Percentiles rank a stretch among this genome's conserved stretches.
These are phyloP conservation scores for Sporothrix globosa DNA, from an alignment of 2,329 filamentous ascomycete species.

Conservation along the genomic window DNA sequence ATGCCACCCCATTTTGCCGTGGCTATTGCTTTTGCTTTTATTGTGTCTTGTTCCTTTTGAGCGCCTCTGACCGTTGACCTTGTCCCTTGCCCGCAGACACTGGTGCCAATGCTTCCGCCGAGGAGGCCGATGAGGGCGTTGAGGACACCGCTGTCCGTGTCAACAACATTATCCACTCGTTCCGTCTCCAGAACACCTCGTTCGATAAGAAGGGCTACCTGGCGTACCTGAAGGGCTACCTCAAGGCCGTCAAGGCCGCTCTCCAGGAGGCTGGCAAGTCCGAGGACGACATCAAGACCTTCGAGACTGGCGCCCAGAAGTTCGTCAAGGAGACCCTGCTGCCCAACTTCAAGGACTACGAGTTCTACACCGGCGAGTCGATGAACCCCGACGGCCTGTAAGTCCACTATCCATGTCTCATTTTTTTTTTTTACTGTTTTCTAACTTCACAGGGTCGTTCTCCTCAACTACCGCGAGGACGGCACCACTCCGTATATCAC, in stretches of 20 bases:
- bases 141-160: conserved; percentile 74
- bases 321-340: conserved; percentile 84
- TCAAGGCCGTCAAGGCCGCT: conserved; percentile 80
- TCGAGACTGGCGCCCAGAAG: conserved; percentile 73
- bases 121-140: conserved; percentile 76
- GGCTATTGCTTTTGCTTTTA: too few species aligned
- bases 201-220: conserved; percentile 92
- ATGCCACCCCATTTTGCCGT: not conserved
- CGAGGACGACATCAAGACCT: conserved; percentile 71
- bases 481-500: conserved; percentile 86
- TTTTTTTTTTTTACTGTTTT: not conserved
- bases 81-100: conserved; percentile 59
- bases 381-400: conserved; percentile 96
- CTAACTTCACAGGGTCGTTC: conserved; percentile 66
- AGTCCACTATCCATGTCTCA: conserved; percentile 41
- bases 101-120: conserved; percentile 95
- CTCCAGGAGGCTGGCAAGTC: conserved; percentile 62
- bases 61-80: not conserved
- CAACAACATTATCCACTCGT: conserved; percentile 91
- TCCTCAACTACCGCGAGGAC: conserved; percentile 98
- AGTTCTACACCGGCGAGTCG: conserved; percentile 89
- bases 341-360: conserved; percentile 90
- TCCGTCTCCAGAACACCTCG: conserved; percentile 76
- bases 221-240: conserved; percentile 84
- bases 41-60: too few species aligned